Percentiles rank a stretch among this genome's conserved stretches.
Conservation (phyloP, 2,329 filamentous ascomycete species). For the Colletotrichum chrysophilum region DNA sequence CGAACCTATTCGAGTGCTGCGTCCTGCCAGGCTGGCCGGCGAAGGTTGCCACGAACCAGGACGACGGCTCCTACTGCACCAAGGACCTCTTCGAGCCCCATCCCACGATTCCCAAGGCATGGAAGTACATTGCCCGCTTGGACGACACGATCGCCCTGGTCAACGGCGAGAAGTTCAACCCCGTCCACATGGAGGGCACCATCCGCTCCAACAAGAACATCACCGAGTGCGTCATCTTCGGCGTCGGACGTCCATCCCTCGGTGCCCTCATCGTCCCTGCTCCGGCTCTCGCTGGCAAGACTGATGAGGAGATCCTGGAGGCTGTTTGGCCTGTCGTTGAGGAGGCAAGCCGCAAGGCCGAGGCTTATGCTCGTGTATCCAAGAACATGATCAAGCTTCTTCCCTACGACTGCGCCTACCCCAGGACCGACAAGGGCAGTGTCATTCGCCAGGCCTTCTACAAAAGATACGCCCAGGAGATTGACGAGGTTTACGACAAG, state of each 20-base stretch:
- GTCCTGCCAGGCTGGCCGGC: constrained; percentile 42
- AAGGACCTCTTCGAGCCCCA: constrained; percentile 67
- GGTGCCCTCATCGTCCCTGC: constrained; percentile 60
- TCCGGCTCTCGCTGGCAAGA: constrained; percentile 9
- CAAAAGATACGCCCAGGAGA: constrained; percentile 18
- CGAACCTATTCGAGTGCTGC: constrained; percentile 40
- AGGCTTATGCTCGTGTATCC: constrained; percentile 43
- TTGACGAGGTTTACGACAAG: constrained; percentile 33
- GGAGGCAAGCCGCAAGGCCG: constrained; percentile 31
- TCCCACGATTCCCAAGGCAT: constrained; percentile 53
- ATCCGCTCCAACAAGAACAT: constrained; percentile 51
- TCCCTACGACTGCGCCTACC: constrained; percentile 43
- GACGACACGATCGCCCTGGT: constrained; percentile 67
- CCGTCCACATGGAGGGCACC: constrained; percentile 62
- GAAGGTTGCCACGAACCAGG: constrained; percentile 60
- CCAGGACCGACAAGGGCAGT: constrained; percentile 36
- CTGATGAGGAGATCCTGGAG: constrained; percentile 31
- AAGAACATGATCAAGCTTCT: constrained; percentile 56
- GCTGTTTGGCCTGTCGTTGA: constrained; percentile 38
- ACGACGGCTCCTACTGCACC: constrained; percentile 66
- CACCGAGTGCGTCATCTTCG: constrained; percentile 65
- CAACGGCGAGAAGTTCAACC: constrained; percentile 74
- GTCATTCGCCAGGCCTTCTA: constrained; percentile 35
- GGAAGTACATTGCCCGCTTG: constrained; percentile 66
- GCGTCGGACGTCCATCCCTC: constrained; percentile 59